phyloP scores from a whole-genome alignment of 2,329 filamentous ascomycete genomes.

The Diplodia intermedia region DNA sequence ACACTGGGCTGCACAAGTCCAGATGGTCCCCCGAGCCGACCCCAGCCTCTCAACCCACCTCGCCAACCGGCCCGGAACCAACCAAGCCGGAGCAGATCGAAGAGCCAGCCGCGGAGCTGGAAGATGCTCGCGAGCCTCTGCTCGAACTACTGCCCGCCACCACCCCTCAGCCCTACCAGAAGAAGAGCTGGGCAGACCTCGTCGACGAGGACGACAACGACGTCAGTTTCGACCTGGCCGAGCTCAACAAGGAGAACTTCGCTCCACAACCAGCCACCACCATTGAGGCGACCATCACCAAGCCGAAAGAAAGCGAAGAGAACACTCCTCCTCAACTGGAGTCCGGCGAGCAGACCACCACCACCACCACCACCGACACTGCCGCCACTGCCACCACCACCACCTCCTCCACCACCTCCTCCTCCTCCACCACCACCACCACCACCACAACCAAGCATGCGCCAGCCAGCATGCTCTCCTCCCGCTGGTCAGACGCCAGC shows the following conservation, averaged over 20 bases:
- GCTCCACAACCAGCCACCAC: not conserved
- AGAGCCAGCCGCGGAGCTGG: too few species aligned
- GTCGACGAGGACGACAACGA: not conserved
- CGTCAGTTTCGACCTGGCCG: not conserved
- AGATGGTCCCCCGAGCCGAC: not conserved
- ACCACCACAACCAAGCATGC: not conserved
- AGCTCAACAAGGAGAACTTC: not conserved
- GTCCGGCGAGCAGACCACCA: not conserved
- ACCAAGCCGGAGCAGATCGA: too few species aligned
- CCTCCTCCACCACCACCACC: not conserved
- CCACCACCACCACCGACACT: not conserved
- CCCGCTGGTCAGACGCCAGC: slow-evolving; percentile 7
- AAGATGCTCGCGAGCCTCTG: too few species aligned
- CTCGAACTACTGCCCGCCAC: not conserved
- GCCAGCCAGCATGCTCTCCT: not conserved
- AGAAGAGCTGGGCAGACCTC: slow-evolving; percentile 19
- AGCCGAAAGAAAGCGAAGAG: not conserved
- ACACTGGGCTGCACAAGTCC: not conserved
- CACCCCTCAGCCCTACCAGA: not conserved
- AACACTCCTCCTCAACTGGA: not conserved
- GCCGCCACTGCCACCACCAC: not conserved
- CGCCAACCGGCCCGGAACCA: too few species aligned
- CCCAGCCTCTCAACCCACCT: not conserved
- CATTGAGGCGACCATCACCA: not conserved
- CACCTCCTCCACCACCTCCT: not conserved